phyloP scores from a whole-genome alignment of 2,329 filamentous ascomycete species.

The Pseudovirgaria hyperparasitica region DNA sequence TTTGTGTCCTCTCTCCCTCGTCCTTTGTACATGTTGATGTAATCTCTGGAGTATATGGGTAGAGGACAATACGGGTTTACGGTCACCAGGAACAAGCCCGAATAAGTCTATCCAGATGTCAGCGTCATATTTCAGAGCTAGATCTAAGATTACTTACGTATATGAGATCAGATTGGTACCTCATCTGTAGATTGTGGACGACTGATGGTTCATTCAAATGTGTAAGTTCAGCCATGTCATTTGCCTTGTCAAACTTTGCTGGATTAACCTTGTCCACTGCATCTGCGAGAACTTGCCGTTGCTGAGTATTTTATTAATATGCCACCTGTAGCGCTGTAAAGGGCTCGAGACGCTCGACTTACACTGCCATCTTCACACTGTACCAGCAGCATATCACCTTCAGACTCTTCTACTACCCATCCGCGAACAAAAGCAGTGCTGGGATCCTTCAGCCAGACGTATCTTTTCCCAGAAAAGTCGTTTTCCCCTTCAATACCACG shows the following conservation, averaged over 20 bases:
- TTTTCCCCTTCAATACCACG: constrained; percentile 88
- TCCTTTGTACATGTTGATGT: constrained; percentile 96
- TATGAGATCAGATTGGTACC: constrained; percentile 92
- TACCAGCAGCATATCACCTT: constrained; percentile 57
- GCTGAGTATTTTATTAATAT: constrained; percentile 38
- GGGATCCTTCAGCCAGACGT: constrained; percentile 90
- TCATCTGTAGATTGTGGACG: constrained; percentile 88
- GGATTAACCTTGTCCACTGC: constrained; percentile 98
- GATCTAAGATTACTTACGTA: constrained; percentile 40
- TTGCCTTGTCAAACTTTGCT: constrained; percentile 97
- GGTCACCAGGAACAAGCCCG: constrained; percentile 88
- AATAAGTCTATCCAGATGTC: constrained; percentile 58
- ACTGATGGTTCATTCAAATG: constrained; percentile 97
- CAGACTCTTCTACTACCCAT: constrained; percentile 75
- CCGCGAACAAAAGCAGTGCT: constrained; percentile 83
- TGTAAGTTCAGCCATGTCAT: constrained; percentile 97
- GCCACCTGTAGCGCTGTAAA: constrained; percentile 7
- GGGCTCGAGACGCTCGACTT: constrained; percentile 23
- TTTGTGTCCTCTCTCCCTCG: constrained; percentile 85
- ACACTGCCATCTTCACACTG: constrained; percentile 90
- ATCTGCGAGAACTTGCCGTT: constrained; percentile 76
- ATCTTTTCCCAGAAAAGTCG: constrained; percentile 96
- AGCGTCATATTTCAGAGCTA: neutral
- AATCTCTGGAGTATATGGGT: constrained; percentile 92
- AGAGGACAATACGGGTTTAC: constrained; percentile 93